These are phyloP conservation scores for Zea luxurians DNA, from an alignment of 176 grass and related monocot genomes.

Conservation along the genomic window DNA sequence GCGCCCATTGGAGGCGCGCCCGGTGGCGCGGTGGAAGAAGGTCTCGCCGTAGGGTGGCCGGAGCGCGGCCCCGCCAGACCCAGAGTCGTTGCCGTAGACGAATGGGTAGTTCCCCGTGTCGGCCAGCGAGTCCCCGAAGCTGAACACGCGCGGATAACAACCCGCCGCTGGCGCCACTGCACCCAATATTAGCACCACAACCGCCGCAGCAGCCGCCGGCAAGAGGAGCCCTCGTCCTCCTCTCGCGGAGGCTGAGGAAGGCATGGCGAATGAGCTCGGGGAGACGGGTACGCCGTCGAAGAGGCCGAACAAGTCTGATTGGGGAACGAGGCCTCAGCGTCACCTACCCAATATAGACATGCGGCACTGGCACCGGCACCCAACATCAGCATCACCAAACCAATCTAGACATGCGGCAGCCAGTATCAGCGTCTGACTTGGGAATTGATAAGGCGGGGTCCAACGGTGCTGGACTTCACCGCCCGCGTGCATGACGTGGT, in stretches of 20 bases:
- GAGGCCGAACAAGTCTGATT: neutral
- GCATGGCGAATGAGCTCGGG: conserved; percentile 24
- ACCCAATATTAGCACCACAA: neutral
- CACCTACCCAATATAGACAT: too few relatives aligned
- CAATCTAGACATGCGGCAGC: too few relatives aligned
- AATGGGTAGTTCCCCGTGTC: conserved; percentile 73
- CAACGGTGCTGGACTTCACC: too few relatives aligned
- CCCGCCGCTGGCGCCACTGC: neutral
- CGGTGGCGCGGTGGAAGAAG: conserved; percentile 74
- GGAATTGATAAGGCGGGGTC: too few relatives aligned
- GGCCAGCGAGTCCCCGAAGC: conserved; percentile 80
- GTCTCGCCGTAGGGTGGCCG: conserved; percentile 65
- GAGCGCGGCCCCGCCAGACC: conserved; percentile 18
- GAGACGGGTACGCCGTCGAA: neutral
- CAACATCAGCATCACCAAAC: too few relatives aligned
- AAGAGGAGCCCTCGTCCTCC: conserved; percentile 14
- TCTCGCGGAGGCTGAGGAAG: conserved; percentile 5
- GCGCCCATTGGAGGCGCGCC: conserved; percentile 68
- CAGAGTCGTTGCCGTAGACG: conserved; percentile 27
- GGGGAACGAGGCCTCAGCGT: too few relatives aligned
- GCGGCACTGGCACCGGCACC: too few relatives aligned
- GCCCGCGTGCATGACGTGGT: too few relatives aligned
- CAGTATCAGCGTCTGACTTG: too few relatives aligned
- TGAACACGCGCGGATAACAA: conserved; percentile 64
- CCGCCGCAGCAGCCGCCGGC: neutral